Evolutionary conservation across 768 basidiomycete genomes (phyloP), one percentile per base, ranked within the genome.

Genomic region (Auriscalpium vulgare): DNA sequence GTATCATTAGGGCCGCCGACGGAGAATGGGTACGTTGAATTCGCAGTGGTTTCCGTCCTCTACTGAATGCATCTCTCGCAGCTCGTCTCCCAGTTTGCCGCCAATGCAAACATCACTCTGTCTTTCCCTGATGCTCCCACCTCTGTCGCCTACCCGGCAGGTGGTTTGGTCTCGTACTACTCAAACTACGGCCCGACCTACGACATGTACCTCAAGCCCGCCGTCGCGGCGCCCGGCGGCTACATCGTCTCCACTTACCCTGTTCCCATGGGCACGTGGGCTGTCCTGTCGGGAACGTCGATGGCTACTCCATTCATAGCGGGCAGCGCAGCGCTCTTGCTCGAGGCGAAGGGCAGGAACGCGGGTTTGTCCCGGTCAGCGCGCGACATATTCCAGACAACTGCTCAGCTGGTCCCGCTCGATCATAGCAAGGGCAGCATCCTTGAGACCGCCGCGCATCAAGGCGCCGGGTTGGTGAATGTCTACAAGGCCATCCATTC

Each of bases 101-200:
- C 76, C 40, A 76, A 77, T 7, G 68, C 57, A 0, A 66, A 69
- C 11, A 63, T 82, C 47, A 72, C 71, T 3, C 54, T 81, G 40
- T 69, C 76, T 2, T 80, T 80, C 73, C 78, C 77, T 45, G 76
- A 79, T 66, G 74, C 64, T 0, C 61, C 69, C 7, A 69, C 71
- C 51, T 64, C 77, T 35, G 72, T 78, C 66, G 75, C 78, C 16
- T 77, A 81, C 58, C 71, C 76, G 10, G 66, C 69, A 4, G 83
- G 82, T 16, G 84, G 83, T 11, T 72, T 83, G 44, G 76, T 83
- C 17, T 83, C 80, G 1, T 63, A 67, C 19, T 83, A 81, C 67
- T 75, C 79, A 37, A 75, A 75, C 50, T 82, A 78, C 56, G 84
- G 84, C 1, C 84, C 84, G 1, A 74, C 80, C 4, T 78, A 82